These are phyloP conservation scores for Jacaranda mimosifolia DNA, from an alignment of 257 asterid genomes.

Conservation along the genomic window DNA sequence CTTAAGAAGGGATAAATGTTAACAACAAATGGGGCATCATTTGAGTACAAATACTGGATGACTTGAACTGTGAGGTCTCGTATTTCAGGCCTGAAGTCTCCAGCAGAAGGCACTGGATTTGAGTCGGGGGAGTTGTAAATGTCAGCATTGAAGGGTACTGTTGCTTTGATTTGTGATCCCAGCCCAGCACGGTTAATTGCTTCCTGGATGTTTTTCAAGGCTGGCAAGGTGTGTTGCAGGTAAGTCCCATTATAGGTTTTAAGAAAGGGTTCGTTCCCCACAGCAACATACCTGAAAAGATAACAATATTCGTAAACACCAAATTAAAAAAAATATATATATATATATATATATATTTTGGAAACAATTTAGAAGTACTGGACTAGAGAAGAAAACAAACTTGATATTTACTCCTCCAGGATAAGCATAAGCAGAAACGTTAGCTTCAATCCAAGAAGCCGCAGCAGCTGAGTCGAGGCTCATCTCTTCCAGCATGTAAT, in stretches of 20 bases:
- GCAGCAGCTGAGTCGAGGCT: constrained; percentile 73
- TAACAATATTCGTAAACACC: no score
- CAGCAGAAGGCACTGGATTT: constrained; percentile 87
- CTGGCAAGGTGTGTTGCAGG: constrained; percentile 72
- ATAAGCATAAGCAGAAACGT: constrained; percentile 66
- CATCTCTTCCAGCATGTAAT: constrained; percentile 76
- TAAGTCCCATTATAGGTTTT: constrained; percentile 74
- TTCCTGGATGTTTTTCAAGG: constrained; percentile 76
- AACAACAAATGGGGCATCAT: constrained; percentile 85
- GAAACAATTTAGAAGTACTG: no score
- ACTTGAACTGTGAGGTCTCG: constrained; percentile 76
- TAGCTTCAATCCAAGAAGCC: constrained; percentile 82
- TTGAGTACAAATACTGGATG: constrained; percentile 61
- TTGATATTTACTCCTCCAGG: constrained; percentile 83
- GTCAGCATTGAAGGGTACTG: constrained; percentile 89
- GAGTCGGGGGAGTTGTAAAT: constrained; percentile 84
- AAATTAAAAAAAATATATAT: no score
- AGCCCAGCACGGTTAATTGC: constrained; percentile 80
- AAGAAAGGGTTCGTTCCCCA: constrained; percentile 94
- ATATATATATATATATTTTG: no score
- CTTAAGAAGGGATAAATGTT: constrained; percentile 92
- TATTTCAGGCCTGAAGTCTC: constrained; percentile 87
- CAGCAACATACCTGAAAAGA: constrained; percentile 83
- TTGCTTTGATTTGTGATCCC: constrained; percentile 72
- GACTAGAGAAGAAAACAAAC: constrained; percentile 32